Evolutionary conservation across 2,329 filamentous ascomycete species (phyloP).

Genomic region (Fusarium pseudocircinatum): DNA sequence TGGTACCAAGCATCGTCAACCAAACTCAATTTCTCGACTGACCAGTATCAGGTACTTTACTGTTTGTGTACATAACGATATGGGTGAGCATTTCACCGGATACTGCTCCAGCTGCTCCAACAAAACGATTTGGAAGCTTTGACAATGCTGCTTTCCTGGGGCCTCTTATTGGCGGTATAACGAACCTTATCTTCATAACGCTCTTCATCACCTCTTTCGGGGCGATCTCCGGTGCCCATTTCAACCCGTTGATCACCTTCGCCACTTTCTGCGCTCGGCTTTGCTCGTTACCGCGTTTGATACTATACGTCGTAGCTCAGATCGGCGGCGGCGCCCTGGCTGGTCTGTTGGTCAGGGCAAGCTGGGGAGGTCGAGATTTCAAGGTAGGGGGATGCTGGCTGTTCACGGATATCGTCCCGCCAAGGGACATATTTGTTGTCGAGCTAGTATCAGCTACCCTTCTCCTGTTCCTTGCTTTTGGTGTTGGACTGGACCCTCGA

Average conservation of each 20-base stretch:
- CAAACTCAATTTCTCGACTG: no score
- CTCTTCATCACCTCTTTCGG: constrained; percentile 61
- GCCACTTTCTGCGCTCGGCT: constrained; percentile 62
- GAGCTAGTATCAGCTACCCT: constrained; percentile 60
- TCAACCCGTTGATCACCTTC: constrained; percentile 65
- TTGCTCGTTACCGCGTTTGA: constrained; percentile 58
- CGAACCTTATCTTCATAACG: constrained; percentile 50
- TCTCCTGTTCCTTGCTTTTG: constrained; percentile 61
- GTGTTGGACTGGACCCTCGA: constrained; percentile 62
- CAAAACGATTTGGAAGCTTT: constrained; percentile 27
- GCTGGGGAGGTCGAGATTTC: constrained; percentile 44
- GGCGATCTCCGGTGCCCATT: constrained; percentile 61
- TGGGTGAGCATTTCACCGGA: constrained; percentile 30
- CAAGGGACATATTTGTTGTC: constrained; percentile 53
- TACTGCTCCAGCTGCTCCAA: constrained; percentile 19
- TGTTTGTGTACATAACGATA: constrained; percentile 36
- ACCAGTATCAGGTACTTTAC: constrained; percentile 17
- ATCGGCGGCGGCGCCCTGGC: constrained; percentile 53
- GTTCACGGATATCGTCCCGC: constrained; percentile 36
- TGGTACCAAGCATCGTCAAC: not conserved
- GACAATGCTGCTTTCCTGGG: constrained; percentile 44
- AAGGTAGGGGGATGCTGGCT: constrained; percentile 46
- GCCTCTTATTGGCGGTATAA: constrained; percentile 43
- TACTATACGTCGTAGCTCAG: constrained; percentile 62
- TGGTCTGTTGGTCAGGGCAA: constrained; percentile 36